Base-by-base conservation (phyloP, 495 filamentous ascomycete species). In the Xylaria flabelliformis region DNA sequence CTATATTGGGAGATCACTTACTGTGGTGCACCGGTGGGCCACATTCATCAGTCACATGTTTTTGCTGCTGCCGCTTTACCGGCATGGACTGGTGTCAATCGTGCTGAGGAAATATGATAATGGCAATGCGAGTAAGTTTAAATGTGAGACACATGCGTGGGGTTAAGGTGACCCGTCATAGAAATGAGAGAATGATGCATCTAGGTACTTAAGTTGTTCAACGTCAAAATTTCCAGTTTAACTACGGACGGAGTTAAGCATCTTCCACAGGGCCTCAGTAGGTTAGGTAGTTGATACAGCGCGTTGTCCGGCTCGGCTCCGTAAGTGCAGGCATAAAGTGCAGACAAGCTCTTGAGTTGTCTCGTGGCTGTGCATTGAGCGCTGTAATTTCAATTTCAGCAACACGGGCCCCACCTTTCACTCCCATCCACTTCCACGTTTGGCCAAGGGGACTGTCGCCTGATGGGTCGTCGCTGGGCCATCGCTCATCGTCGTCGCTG, bases 361-460 rank as follows among this genome's bases (percentile, higher is more conserved):
- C 61, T 21, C 61, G 61, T 64, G 61, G 61, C 61, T 64, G 61
- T 44, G 61, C 61, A 44, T 64, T 7, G 39, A 44, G 61, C 21
- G n/a, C 61, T 64, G 61, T 64, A 64, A 34, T 64, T 44, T 44
- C 36, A 64, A 42, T 64, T 64, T 42, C 61, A 64, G 61, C n/a
- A 64, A 64, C 10, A 34, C 61, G 36, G 36, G 39, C 3, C 21
- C 61, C 61, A 64, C 61, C 15, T 64, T 4, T 7, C 21, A 1
- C 5, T 19, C 58, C 26, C 17, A 2, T 61, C 58, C 32, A 36
- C 6, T 8, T 41, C 32, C 58, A 21, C 13, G 56, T 59, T 26
- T 26, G 51, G 21, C 9, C 51, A 42, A 56, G 51, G 51, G 51
- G 26, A 29, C 53, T 13, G 15, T 61, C 32, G 56, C 32, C 32